phyloP scores from a whole-genome alignment of 805 yeast species.

The Candida railenensis region DNA sequence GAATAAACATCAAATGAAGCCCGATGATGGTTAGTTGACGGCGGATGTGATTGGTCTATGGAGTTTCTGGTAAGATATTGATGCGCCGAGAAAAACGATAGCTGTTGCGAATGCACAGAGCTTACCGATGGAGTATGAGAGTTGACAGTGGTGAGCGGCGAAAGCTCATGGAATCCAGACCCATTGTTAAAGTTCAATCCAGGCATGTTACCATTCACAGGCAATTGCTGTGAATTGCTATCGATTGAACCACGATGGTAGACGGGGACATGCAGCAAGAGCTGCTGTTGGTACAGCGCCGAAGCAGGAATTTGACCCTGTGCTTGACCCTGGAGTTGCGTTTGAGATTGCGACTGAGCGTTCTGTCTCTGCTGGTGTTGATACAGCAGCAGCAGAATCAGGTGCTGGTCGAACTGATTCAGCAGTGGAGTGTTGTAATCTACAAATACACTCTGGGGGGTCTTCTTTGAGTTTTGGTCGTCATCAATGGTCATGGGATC shows the following conservation, averaged over 20 bases:
- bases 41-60: conserved; percentile 31
- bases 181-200: background rate
- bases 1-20: conserved; percentile 33
- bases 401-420: conserved; percentile 5
- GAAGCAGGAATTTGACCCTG: conserved; percentile 1
- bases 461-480: conserved; percentile 1
- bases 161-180: conserved; percentile 23
- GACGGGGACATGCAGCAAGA: conserved; percentile 1
- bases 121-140: conserved; percentile 41
- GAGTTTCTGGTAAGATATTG: conserved; percentile 39
- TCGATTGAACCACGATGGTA: conserved; percentile 5
- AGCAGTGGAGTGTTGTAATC: conserved; percentile 2
- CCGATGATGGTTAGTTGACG: conserved; percentile 33
- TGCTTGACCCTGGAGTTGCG: conserved; percentile 7
- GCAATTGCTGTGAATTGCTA: background rate
- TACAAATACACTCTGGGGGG: background rate
- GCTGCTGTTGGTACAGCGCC: conserved; percentile 3
- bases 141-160: conserved; percentile 44
- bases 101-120: conserved; percentile 42
- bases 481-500: conserved; percentile 13
- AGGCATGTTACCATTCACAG: background rate
- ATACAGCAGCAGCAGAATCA: conserved; percentile 1
- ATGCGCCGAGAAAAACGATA: conserved; percentile 43
- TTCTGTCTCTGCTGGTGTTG: conserved; percentile 5
- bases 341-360: background rate